A percentile compares a stretch with the other conserved stretches of the same genome.
Conservation (phyloP, 2,329 filamentous ascomycete species). For the Phyllosticta citriasiana region DNA sequence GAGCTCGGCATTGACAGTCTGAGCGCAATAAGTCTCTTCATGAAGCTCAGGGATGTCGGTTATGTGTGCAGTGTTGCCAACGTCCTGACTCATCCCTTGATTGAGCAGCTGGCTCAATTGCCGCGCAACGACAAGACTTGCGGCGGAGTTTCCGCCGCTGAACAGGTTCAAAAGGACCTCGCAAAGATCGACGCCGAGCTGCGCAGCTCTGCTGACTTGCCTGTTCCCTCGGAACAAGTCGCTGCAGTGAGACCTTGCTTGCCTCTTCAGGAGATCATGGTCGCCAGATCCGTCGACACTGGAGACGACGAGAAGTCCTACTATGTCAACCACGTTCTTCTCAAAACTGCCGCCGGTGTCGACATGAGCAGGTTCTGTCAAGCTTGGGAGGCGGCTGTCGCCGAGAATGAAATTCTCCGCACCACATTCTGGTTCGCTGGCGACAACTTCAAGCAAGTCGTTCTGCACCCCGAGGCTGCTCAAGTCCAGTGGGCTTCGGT, state of each 20-base stretch:
- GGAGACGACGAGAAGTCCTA: slow-evolving; percentile 21
- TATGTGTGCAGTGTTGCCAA: slow-evolving; percentile 25
- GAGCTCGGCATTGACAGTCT: slow-evolving; percentile 31
- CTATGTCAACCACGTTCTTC: slow-evolving; percentile 30
- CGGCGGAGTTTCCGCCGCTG: background rate
- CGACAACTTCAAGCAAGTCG: slow-evolving; percentile 18
- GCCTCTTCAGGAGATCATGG: slow-evolving; percentile 25
- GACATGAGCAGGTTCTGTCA: slow-evolving; percentile 36
- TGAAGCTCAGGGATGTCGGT: slow-evolving; percentile 24
- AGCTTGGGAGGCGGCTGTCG: slow-evolving; percentile 37
- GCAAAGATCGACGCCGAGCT: slow-evolving; percentile 16
- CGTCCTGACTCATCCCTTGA: slow-evolving; percentile 25
- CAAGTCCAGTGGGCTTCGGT: slow-evolving; percentile 16
- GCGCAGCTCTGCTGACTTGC: slow-evolving; percentile 11
- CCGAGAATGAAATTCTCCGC: slow-evolving; percentile 38
- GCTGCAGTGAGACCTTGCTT: slow-evolving; percentile 20
- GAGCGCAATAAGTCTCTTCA: slow-evolving; percentile 27
- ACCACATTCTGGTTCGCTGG: slow-evolving; percentile 48
- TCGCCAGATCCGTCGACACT: slow-evolving; percentile 26
- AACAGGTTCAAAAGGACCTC: slow-evolving; percentile 10
- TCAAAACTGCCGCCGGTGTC: slow-evolving; percentile 26
- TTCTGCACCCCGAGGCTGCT: slow-evolving; percentile 17
- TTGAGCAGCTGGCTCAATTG: slow-evolving; percentile 24
- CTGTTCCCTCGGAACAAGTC: slow-evolving; percentile 9
- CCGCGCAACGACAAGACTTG: slow-evolving; percentile 11